Base-by-base conservation (phyloP, 805 yeast genomes). In the Naumovozyma dairenensis region DNA sequence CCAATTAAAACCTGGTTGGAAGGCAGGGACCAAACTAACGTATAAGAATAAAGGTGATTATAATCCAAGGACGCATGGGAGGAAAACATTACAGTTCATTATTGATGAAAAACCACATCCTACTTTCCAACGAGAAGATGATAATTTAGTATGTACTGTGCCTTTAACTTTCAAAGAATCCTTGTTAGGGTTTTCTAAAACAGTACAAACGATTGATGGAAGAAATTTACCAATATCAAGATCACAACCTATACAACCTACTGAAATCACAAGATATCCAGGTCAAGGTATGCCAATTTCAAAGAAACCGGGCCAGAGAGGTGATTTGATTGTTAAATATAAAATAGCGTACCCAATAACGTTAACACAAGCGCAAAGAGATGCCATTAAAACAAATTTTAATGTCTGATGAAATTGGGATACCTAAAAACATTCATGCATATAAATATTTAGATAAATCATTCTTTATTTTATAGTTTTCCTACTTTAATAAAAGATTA, bases 201-300 rank as follows among this genome's bases (percentile, higher is more conserved):
- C 81, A 29, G 62, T 89, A 19, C 75, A 72, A 36, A 82, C 94
- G 6, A 70, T 89, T 33, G 89, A 83, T 45, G 96, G 96, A 16
- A 77, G 84, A 65, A 80, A 74, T 53, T 70, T 89, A 43, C 80
- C 82, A 51, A 65, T 89, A 26, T 69, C 74, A 32, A 74, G 84
- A 57, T 61, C 78, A 1, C 68, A 77, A 13, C 97, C 97, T 21
- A 71, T 82, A 2, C 89, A 81, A 55, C 94, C 96, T 10, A 70
- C 75, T 29, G 70, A 80, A 21, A 67, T 71, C 19, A 74, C 77
- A 35, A 69, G 71, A 9, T 89, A 84, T 57, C 98, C 98, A 12
- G 87, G 81, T 8, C 72, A 80, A 46, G 98, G 98, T 47, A 87
- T 89, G 96, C 96, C 96, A 20, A 70, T 82, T 25, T 68, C 81